A percentile compares a stretch with the other conserved stretches of the same genome.
Evolutionary conservation across 2,329 filamentous ascomycete species (phyloP).

Genomic region (Phoma sp.): DNA sequence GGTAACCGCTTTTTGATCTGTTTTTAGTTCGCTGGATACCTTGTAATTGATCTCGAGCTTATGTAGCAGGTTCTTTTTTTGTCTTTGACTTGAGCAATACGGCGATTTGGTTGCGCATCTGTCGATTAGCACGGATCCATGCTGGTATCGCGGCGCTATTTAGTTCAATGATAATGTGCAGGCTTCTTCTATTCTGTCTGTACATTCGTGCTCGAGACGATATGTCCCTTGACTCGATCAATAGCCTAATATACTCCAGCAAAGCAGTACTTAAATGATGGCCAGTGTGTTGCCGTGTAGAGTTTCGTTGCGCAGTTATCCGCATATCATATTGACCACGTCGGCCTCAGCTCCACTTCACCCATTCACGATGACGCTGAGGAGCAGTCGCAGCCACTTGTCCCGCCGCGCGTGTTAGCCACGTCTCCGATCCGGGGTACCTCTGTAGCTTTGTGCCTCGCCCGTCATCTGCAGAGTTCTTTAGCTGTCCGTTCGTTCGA

Average conservation of each 20-base stretch:
- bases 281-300: too few relatives aligned
- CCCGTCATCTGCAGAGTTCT: background rate
- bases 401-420: background rate
- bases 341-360: too few relatives aligned
- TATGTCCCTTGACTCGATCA: too few relatives aligned
- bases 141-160: background rate
- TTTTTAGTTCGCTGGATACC: slow-evolving; percentile 15
- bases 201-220: background rate
- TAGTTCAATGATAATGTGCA: slow-evolving; percentile 1
- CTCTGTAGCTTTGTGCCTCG: background rate
- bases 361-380: background rate
- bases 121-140: background rate
- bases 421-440: background rate
- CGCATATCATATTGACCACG: too few relatives aligned
- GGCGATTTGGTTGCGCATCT: slow-evolving; percentile 4
- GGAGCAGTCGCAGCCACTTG: background rate
- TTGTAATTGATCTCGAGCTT: slow-evolving; percentile 1
- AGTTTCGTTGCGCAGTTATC: too few relatives aligned
- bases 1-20: background rate
- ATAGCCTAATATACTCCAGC: too few relatives aligned
- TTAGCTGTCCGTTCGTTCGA: background rate
- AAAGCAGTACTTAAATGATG: too few relatives aligned
- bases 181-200: background rate
- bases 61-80: background rate
- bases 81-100: background rate